These are phyloP conservation scores for Adansonia rubrostipa DNA, from an alignment of 441 rosid species.

Conservation along the genomic window DNA sequence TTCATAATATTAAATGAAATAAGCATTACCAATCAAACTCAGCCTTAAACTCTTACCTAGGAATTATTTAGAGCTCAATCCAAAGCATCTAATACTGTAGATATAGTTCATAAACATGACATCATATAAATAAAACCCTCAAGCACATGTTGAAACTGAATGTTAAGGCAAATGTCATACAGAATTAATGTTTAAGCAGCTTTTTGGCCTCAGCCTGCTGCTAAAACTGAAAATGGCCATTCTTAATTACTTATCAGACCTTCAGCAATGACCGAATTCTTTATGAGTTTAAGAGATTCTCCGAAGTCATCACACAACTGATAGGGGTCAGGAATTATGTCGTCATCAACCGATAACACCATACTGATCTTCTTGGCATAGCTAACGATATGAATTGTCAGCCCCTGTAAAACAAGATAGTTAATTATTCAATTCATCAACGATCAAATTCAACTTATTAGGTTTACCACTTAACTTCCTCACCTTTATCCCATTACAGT, in stretches of 20 bases:
- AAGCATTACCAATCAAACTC: too few relatives aligned
- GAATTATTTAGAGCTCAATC: too few relatives aligned
- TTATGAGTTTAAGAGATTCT: conserved; percentile 37
- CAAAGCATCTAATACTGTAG: too few relatives aligned
- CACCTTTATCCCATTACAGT: too few relatives aligned
- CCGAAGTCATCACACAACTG: conserved; percentile 41
- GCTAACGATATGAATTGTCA: conserved; percentile 50
- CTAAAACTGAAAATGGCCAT: not conserved
- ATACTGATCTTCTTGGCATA: conserved; percentile 42
- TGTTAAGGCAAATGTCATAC: too few relatives aligned
- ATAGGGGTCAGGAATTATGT: conserved; percentile 40
- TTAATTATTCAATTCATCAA: too few relatives aligned
- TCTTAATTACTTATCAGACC: not conserved
- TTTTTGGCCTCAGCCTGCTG: not conserved
- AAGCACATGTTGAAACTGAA: too few relatives aligned
- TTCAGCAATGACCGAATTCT: conserved; percentile 27
- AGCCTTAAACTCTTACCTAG: too few relatives aligned
- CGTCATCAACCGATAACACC: conserved; percentile 43
- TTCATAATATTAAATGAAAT: too few relatives aligned
- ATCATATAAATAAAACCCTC: not conserved
- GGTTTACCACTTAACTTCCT: too few relatives aligned
- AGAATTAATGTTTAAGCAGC: not conserved
- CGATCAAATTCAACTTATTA: too few relatives aligned
- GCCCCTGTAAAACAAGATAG: conserved; percentile 32
- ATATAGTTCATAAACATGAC: conserved; percentile 2